A percentile compares a stretch with the other conserved stretches of the same genome.
phyloP scores from a whole-genome alignment of 192 early-diverging fungal species.

The Allomyces macrogynus region DNA sequence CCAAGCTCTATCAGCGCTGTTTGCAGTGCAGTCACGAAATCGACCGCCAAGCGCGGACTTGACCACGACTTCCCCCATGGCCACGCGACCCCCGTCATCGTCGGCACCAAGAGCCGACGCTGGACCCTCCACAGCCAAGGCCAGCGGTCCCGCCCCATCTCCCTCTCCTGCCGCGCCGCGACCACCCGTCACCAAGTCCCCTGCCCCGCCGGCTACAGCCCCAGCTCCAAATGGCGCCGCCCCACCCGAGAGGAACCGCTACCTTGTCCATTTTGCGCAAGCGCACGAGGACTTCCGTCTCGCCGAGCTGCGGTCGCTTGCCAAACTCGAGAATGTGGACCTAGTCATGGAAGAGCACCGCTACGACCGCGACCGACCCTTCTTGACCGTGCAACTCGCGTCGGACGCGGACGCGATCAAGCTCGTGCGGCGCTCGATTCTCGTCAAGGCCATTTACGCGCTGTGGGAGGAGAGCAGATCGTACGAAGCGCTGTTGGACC shows the following conservation, averaged over 20 bases:
- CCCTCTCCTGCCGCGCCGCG: too few species aligned
- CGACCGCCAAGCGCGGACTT: too few species aligned
- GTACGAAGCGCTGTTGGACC: conserved; percentile 35
- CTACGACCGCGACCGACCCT: conserved; percentile 54
- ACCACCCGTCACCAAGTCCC: too few species aligned
- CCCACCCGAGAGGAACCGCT: conserved; percentile 1
- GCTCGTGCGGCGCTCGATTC: conserved; percentile 62
- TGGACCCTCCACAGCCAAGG: too few species aligned
- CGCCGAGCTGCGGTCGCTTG: conserved; percentile 68
- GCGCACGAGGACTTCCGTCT: conserved; percentile 50
- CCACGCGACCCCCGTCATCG: too few species aligned
- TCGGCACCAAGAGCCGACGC: too few species aligned
- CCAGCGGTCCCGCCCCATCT: too few species aligned
- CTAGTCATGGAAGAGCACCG: conserved; percentile 35
- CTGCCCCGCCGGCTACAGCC: too few species aligned
- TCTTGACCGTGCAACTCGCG: conserved; percentile 52
- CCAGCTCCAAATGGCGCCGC: too few species aligned
- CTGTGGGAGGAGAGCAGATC: conserved; percentile 49
- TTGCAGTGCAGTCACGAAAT: too few species aligned
- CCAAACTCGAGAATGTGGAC: conserved; percentile 47
- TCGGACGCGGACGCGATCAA: conserved; percentile 43
- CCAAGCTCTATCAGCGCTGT: too few species aligned
- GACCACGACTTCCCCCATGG: too few species aligned
- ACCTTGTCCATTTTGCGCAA: conserved; percentile 56
- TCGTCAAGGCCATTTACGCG: conserved; percentile 56